Base-by-base conservation (phyloP, 371 early-diverging fungal species). In the Sporodiniella umbellata region DNA sequence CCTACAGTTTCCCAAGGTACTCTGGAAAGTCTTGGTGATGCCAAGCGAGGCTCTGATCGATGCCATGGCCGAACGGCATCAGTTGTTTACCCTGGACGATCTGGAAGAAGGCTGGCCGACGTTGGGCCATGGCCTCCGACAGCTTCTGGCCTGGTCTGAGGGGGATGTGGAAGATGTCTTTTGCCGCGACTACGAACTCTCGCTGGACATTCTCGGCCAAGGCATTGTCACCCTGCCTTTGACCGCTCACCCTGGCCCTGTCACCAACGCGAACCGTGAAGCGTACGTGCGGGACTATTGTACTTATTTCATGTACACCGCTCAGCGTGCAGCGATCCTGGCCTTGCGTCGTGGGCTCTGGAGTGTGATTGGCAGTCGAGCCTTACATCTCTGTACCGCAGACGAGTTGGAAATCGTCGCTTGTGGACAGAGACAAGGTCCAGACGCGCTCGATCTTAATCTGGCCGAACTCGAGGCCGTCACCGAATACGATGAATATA, bases 1-100 rank as follows among this genome's bases (percentile, higher is more conserved):
- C 58, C 66, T 96, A 11, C 92, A 89, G 24, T 84, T 99, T 45
- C 93, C 98, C 1, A 92, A 92, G 60, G 91, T 95, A 54, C 79
- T 99, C 2, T 80, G 96, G 63, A 85, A 79, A 51, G 46, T 66
- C 0, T 65, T 82, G 4, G 77, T 85, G 8, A 56, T 30, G 56
- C 75, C 58, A 10, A 76, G 66, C 25, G 71, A 75, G 46, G 30
- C 61, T 67, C 5, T 53, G 77, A 56, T 65, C 6, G 71, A 76
- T 21, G 45, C 33, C 0, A 54, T 64, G 54, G 48, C 52, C 0
- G 33, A 43, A 14, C 46, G 49, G 21, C 57, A 56, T 10, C 48
- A 56, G 17, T 18, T 70, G 10, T 72, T 75, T 56, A 79, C 75
- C 10, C 60, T 94, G 18, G 68, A 78, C 0, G 85, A 84, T 51